These are phyloP conservation scores for Earliella scabrosa DNA, from an alignment of 1,284 basidiomycete genomes.

Conservation along the genomic window DNA sequence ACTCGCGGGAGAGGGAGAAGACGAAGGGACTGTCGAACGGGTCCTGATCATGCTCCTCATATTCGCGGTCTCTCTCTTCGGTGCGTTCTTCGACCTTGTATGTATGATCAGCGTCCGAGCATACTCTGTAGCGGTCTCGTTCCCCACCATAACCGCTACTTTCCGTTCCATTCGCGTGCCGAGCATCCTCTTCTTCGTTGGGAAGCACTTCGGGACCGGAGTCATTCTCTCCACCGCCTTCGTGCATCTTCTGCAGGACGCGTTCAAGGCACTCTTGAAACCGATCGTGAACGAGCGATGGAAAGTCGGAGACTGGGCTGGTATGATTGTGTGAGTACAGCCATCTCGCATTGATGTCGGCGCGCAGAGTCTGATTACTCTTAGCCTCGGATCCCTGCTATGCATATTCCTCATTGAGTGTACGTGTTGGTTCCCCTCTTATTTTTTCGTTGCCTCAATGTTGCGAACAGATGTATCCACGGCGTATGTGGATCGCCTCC, in stretches of 20 bases:
- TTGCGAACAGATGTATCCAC: constrained; percentile 63
- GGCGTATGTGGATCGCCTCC: constrained; percentile 69
- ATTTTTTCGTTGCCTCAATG: not conserved
- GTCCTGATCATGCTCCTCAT: constrained; percentile 35
- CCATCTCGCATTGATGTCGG: not conserved
- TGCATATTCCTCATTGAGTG: constrained; percentile 80
- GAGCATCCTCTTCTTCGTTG: constrained; percentile 71
- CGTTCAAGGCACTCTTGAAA: constrained; percentile 62
- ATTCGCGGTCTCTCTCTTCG: constrained; percentile 42
- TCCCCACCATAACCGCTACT: constrained; percentile 65
- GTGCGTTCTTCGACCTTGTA: constrained; percentile 28
- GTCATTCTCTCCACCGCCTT: constrained; percentile 83
- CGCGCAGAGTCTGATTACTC: not conserved
- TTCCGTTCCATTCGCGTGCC: constrained; percentile 61
- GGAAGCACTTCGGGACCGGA: constrained; percentile 83
- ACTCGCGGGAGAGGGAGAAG: not conserved
- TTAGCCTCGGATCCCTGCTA: constrained; percentile 64
- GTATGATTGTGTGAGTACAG: constrained; percentile 68
- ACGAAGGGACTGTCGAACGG: constrained; percentile 16
- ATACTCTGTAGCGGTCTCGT: constrained; percentile 58
- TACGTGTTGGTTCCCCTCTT: constrained; percentile 38
- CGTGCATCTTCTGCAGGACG: constrained; percentile 76
- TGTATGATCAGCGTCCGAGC: not conserved
- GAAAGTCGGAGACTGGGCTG: constrained; percentile 58
- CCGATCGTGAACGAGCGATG: constrained; percentile 49